Evolutionary conservation across 1,284 basidiomycete genomes (phyloP).

Genomic region (Ganoderma multipileum): DNA sequence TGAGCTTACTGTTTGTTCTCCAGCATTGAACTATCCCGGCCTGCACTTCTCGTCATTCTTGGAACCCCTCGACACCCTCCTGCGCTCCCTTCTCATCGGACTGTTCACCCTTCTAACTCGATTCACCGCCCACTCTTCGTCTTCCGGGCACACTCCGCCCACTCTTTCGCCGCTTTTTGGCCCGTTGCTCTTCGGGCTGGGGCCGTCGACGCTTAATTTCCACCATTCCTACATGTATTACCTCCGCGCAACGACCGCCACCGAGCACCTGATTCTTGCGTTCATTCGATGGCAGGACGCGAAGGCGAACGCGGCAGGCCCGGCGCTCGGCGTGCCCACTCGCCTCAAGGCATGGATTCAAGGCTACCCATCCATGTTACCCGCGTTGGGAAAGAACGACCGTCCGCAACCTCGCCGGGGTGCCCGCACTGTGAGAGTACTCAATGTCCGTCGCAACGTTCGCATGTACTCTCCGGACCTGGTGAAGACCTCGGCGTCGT

Average conservation of each 20-base stretch:
- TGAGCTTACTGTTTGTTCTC: background rate
- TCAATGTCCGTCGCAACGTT: constrained; percentile 79
- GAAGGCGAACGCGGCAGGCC: constrained; percentile 43
- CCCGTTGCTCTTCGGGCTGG: constrained; percentile 83
- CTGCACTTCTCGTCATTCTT: constrained; percentile 72
- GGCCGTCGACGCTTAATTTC: constrained; percentile 67
- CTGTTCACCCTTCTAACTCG: constrained; percentile 79
- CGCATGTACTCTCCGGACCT: constrained; percentile 84
- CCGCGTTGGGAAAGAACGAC: constrained; percentile 50
- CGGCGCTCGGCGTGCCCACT: constrained; percentile 70
- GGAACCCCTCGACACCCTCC: constrained; percentile 55
- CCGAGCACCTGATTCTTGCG: constrained; percentile 87
- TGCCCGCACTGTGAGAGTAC: constrained; percentile 73
- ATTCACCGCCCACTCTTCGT: constrained; percentile 80
- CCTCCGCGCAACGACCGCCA: constrained; percentile 81
- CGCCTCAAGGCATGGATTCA: constrained; percentile 87
- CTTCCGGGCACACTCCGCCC: constrained; percentile 85
- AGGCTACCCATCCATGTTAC: constrained; percentile 79
- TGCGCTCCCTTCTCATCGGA: constrained; percentile 68
- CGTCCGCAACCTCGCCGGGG: constrained; percentile 70
- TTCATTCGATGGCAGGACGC: constrained; percentile 82
- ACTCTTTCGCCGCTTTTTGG: constrained; percentile 90
- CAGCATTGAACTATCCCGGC: constrained; percentile 73
- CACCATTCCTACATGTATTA: constrained; percentile 83
- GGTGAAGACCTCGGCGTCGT: constrained; percentile 73